Base-by-base conservation (phyloP, 2,329 filamentous ascomycete genomes). In the Periconia macrospinosa region DNA sequence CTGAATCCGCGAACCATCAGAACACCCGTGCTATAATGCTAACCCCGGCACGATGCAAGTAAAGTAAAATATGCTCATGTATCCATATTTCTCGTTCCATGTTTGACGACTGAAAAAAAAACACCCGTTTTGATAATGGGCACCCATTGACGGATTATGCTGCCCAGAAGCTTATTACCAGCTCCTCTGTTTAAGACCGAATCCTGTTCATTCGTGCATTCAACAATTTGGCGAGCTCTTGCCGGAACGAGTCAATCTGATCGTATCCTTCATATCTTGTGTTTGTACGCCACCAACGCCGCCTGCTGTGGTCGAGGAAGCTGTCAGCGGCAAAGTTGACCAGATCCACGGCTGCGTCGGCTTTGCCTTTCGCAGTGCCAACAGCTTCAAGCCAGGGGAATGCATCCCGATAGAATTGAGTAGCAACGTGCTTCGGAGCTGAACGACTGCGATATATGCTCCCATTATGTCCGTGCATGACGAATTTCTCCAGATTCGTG, bases 311-410 rank as follows among this genome's bases (percentile, higher is more conserved):
- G 18, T 30, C 3, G 33, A 45, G 52, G 19, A 53, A 27, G 9
- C 9, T 50, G 13, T 19, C 42, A 18, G 45, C 33, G 5, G 19
- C 15, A 1, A 70, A 9, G 3, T 60, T 41, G 17, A 71, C 23
- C 17, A 70, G 3, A 15, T 71, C 62, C 5, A 73, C 42, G 1
- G 62, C 71, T 8, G 66, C 71, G 51, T 73, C 70, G 2, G 52
- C 17, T 27, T 58, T 65, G 2, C 67, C 64, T 44, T 62, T 70
- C 2, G 60, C 60, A 11, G 47, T 45, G 2, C 62, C 70, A 10
- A 72, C 57, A 0, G 66, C 67, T 42, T 75, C 73, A 8, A 75
- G 55, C 71, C 70, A 75, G 3, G 66, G 62, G 30, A 72, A 72
- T 0, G 63, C 70, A 43, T 74, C 66, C 9, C 71, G 72, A 45